These are phyloP conservation scores for Crithidia mellificae DNA, from an alignment of 208 protist genomes.

Conservation along the genomic window DNA sequence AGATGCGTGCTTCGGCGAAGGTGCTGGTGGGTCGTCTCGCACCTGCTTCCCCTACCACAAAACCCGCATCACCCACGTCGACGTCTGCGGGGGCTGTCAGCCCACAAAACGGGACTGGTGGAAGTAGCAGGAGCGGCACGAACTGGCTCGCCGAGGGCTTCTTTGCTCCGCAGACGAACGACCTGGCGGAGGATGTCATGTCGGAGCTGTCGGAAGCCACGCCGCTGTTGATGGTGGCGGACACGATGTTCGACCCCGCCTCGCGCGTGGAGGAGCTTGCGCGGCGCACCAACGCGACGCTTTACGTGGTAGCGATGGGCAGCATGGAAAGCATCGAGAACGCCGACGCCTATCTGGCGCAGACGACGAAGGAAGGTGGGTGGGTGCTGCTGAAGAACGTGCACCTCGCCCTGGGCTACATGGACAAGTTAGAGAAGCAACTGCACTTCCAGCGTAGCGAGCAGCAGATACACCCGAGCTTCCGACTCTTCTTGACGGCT, in stretches of 20 bases:
- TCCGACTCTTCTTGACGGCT: slow-evolving; percentile 97
- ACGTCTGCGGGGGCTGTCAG: no score
- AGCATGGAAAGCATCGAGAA: slow-evolving; percentile 91
- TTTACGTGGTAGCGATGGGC: slow-evolving; percentile 95
- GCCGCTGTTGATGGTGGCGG: slow-evolving; percentile 87
- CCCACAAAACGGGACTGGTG: no score
- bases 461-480: slow-evolving; percentile 70
- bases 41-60: neutral
- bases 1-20: slow-evolving; percentile 12
- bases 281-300: slow-evolving; percentile 40
- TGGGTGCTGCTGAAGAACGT: slow-evolving; percentile 99
- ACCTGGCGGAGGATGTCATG: slow-evolving; percentile 50
- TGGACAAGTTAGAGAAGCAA: slow-evolving; percentile 95
- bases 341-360: slow-evolving; percentile 92
- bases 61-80: no score
- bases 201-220: slow-evolving; percentile 59
- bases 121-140: neutral
- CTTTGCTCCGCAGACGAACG: slow-evolving; percentile 50
- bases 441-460: slow-evolving; percentile 88
- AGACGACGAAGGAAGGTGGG: slow-evolving; percentile 73
- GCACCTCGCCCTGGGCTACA: slow-evolving; percentile 95
- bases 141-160: slow-evolving; percentile 38
- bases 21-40: neutral
- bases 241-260: slow-evolving; percentile 95
- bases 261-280: slow-evolving; percentile 91